These are phyloP conservation scores for Articulospora tetracladia DNA, from an alignment of 495 filamentous ascomycete genomes.

Conservation along the genomic window DNA sequence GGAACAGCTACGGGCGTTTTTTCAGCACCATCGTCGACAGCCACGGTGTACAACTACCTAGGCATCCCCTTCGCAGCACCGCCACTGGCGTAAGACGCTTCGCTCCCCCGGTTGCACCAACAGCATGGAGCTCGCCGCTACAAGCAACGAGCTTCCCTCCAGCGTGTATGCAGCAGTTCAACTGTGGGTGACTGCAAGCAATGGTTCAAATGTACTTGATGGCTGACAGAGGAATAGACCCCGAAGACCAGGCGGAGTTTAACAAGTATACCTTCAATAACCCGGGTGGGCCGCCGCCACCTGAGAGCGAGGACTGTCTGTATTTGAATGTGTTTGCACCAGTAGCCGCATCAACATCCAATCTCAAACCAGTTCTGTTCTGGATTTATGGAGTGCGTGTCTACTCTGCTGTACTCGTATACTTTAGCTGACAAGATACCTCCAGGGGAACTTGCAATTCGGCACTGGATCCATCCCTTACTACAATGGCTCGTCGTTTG, in stretches of 20 bases:
- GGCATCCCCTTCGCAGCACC: neutral
- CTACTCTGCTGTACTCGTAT: no score
- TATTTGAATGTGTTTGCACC: conserved; percentile 7
- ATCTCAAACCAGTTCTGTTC: conserved; percentile 1
- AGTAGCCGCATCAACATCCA: neutral
- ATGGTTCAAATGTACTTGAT: no score
- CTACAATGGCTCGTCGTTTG: conserved; percentile 2
- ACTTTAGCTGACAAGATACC: neutral
- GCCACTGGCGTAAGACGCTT: neutral
- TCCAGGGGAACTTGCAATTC: neutral
- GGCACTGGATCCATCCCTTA: neutral
- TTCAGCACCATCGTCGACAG: neutral
- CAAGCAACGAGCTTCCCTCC: neutral
- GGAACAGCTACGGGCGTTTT: neutral
- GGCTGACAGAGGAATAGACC: no score
- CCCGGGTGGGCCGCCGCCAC: neutral
- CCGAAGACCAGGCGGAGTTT: neutral
- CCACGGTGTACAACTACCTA: neutral
- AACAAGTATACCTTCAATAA: neutral
- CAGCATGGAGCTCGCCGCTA: neutral
- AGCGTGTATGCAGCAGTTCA: neutral
- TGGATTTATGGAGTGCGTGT: conserved; percentile 3
- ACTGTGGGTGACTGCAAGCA: neutral
- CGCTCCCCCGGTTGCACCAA: neutral
- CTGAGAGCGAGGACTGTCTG: conserved; percentile 8